Evolutionary conservation across 2,329 filamentous ascomycete species (phyloP), one percentile per base, ranked within the genome.

Genomic region (Cadophora gregata): DNA sequence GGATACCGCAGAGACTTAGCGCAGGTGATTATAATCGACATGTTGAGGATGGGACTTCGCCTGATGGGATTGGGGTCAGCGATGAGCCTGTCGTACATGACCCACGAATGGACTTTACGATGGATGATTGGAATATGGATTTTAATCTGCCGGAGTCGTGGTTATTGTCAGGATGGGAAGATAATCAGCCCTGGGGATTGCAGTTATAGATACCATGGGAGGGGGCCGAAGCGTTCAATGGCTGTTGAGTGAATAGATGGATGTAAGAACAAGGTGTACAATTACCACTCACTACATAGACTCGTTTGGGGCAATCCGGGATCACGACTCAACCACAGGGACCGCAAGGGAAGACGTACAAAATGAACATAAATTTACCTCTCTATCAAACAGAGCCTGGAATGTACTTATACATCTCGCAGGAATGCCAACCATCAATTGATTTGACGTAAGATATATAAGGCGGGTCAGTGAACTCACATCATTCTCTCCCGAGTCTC

Each of bases 71-170:
- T 51, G 29, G 48, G 27, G 59, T 56, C 0, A 29, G 9, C 9
- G 62, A 59, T 45, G 27, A 3, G 3, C 36, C 36, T 38, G 8
- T 14, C 6, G 36, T 45, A 1, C 38, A 29, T 7, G 51, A 63
- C 36, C 45, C 53, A 33, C n/a, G 53, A 6, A 59, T 51, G 38
- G 62, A 64, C 9, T 59, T 59, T 29, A 38, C 47, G 47, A 65
- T 71, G 63, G 61, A 68, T 55, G 69, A 71, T 51, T 59, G 64
- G 60, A 53, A 31, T 19, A 64, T 65, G 62, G 55, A 70, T 21
- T 72, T 72, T 21, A 65, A 60, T n/a, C 27, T 68, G 29, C 59
- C 67, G 31, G 67, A 69, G 51, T 66, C 64, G 8, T 66, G 64
- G 64, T 27, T 69, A 7, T 6, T 69, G 21, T 47, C 50, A 9